phyloP scores from a whole-genome alignment of 192 early-diverging fungal species.

The Mortierella antarctica region DNA sequence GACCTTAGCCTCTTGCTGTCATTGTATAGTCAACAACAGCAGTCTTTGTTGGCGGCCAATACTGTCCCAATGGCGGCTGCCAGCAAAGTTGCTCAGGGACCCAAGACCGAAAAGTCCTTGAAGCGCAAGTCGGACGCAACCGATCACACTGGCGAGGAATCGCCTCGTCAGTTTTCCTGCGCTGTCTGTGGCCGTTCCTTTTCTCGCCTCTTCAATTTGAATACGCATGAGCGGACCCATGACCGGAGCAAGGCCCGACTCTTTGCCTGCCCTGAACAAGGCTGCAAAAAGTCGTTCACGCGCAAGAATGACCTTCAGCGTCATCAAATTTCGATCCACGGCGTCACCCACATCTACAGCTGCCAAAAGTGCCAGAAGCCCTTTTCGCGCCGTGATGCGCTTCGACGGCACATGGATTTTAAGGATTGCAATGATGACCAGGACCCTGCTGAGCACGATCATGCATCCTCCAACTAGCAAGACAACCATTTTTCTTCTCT shows the following conservation, averaged over 20 bases:
- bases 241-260: constrained; percentile 63
- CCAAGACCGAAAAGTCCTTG: constrained; percentile 23
- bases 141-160: constrained; percentile 24
- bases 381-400: constrained; percentile 64
- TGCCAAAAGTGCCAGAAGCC: constrained; percentile 63
- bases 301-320: constrained; percentile 82
- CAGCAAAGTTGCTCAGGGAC: background rate
- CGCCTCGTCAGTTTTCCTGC: constrained; percentile 61
- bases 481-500: background rate
- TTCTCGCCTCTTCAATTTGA: constrained; percentile 84
- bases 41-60: background rate
- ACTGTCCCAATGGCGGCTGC: background rate
- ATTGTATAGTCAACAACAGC: constrained; percentile 29
- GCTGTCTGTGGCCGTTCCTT: constrained; percentile 76
- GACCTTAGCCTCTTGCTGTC: constrained; percentile 37
- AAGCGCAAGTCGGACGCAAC: constrained; percentile 50
- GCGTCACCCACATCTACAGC: constrained; percentile 59
- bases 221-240: constrained; percentile 81
- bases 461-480: constrained; percentile 15
- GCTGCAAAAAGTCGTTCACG: constrained; percentile 75
- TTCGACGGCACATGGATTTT: constrained; percentile 48
- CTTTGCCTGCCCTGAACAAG: constrained; percentile 63
- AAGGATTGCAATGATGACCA: constrained; percentile 26
- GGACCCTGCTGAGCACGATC: constrained; percentile 9
- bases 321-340: constrained; percentile 69